phyloP scores from a whole-genome alignment of 768 basidiomycete species.

The Rossbeevera mucosa region DNA sequence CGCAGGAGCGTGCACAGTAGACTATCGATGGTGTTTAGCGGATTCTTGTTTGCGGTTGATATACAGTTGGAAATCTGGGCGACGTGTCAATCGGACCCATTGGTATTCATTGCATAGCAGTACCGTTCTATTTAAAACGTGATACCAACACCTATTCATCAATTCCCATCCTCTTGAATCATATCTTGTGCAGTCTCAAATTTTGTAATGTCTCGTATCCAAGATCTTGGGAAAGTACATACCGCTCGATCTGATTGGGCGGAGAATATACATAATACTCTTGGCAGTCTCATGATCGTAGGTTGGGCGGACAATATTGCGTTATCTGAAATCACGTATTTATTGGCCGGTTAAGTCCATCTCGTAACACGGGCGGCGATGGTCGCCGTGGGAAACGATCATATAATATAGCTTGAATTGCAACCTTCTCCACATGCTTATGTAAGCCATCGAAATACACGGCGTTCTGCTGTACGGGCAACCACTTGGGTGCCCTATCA shows the following conservation, averaged over 20 bases:
- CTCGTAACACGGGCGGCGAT: neutral
- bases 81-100: neutral
- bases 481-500: neutral
- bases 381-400: neutral
- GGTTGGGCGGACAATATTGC: neutral
- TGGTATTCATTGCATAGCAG: neutral
- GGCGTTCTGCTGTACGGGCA: no score
- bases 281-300: neutral
- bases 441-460: neutral
- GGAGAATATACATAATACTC: neutral
- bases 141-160: neutral
- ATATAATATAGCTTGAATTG: neutral
- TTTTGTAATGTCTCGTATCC: slow-evolving; percentile 1
- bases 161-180: neutral
- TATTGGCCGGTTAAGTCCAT: neutral
- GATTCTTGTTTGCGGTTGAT: slow-evolving; percentile 5
- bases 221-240: neutral
- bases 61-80: neutral
- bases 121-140: neutral
- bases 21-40: neutral
- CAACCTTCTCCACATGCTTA: neutral
- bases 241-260: neutral
- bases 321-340: neutral
- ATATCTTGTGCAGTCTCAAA: slow-evolving; percentile 1
- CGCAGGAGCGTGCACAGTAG: slow-evolving; percentile 4